Percentiles rank a stretch among this genome's conserved stretches.
Evolutionary conservation across 805 yeast species (phyloP).

Genomic region (Ogataea methanolica): DNA sequence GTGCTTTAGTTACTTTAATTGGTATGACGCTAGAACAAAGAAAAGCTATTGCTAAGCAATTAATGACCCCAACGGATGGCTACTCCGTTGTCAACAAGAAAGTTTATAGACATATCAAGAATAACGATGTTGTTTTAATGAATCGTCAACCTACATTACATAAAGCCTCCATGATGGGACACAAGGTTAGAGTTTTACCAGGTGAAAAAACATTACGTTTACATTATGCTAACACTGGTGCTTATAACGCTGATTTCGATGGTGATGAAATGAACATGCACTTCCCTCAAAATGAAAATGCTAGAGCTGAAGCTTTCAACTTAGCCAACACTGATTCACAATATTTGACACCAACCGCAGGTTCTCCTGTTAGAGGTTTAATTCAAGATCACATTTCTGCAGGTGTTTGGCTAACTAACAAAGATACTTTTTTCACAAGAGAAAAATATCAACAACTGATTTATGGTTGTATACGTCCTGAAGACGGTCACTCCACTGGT

Average conservation of each 20-base stretch:
- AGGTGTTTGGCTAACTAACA: slow-evolving; percentile 96
- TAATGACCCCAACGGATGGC: slow-evolving; percentile 74
- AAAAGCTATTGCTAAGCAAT: slow-evolving; percentile 89
- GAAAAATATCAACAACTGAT: slow-evolving; percentile 91
- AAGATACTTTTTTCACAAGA: slow-evolving; percentile 86
- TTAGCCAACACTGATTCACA: slow-evolving; percentile 97
- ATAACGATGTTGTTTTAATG: slow-evolving; percentile 95
- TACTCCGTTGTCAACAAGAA: slow-evolving; percentile 77
- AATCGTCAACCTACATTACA: slow-evolving; percentile 99
- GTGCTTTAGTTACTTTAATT: slow-evolving; percentile 70
- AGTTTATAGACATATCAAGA: slow-evolving; percentile 90
- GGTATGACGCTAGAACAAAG: slow-evolving; percentile 94
- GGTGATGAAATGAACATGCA: slow-evolving; percentile 99
- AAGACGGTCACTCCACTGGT: slow-evolving; percentile 89
- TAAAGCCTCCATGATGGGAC: slow-evolving; percentile 99
- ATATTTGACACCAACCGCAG: slow-evolving; percentile 96
- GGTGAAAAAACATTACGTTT: slow-evolving; percentile 95
- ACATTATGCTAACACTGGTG: slow-evolving; percentile 98
- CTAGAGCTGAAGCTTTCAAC: slow-evolving; percentile 91
- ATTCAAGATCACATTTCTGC: slow-evolving; percentile 99
- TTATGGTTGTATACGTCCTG: slow-evolving; percentile 93
- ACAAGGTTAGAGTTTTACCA: slow-evolving; percentile 92
- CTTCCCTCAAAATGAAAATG: slow-evolving; percentile 97
- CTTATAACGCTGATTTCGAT: slow-evolving; percentile 97
- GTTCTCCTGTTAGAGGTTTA: slow-evolving; percentile 96